Percentiles rank a stretch among this genome's conserved stretches.
These are phyloP conservation scores for Suhomyces maxii DNA, from an alignment of 1,139 yeast species.

Conservation along the genomic window DNA sequence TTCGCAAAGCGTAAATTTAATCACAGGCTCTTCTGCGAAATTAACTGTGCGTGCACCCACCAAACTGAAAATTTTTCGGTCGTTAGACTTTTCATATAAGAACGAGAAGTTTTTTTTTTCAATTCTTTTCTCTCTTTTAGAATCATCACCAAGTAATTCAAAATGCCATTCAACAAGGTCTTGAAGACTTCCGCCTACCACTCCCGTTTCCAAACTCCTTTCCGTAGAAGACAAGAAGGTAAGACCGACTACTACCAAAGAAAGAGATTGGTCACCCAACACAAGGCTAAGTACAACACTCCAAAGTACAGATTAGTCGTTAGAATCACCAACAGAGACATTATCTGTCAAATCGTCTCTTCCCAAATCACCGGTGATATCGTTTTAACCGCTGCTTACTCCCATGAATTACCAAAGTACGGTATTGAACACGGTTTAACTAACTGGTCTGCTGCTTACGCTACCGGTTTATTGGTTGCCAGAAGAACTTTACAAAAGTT, in stretches of 20 bases:
- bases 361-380: constrained; percentile 97
- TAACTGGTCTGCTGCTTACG: constrained; percentile 99
- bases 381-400: constrained; percentile 96
- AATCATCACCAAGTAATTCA: constrained; percentile 14
- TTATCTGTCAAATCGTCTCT: constrained; percentile 95
- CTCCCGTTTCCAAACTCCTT: constrained; percentile 99
- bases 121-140: background rate
- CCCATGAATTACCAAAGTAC: constrained; percentile 98
- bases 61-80: constrained; percentile 10
- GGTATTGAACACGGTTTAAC: constrained; percentile 99
- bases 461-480: constrained; percentile 97
- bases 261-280: constrained; percentile 99
- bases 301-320: constrained; percentile 99
- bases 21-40: background rate
- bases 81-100: background rate
- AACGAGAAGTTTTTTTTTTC: background rate
- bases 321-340: constrained; percentile 99
- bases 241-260: constrained; percentile 99
- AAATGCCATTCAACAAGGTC: constrained; percentile 77
- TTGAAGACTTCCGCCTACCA: constrained; percentile 90
- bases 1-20: background rate
- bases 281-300: constrained; percentile 99
- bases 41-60: constrained; percentile 6
- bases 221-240: constrained; percentile 99
- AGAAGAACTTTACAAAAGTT: constrained; percentile 99